phyloP scores from a whole-genome alignment of 1,284 basidiomycete species.

The Earliella scabrosa region DNA sequence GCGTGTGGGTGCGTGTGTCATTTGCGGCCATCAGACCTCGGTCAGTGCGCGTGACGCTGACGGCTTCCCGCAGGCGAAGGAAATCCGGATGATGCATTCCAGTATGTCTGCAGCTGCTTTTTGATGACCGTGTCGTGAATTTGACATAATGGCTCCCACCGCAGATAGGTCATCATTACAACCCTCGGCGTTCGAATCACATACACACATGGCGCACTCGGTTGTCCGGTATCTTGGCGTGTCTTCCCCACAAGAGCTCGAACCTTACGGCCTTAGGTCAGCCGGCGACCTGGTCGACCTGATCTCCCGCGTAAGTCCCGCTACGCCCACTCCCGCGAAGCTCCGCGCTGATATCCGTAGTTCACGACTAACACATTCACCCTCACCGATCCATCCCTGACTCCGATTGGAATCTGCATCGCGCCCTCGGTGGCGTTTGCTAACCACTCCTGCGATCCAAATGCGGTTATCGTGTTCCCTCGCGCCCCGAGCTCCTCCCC shows the following conservation, averaged over 20 bases:
- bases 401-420: conserved; percentile 81
- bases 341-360: conserved; percentile 42
- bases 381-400: conserved; percentile 74
- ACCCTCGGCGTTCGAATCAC: conserved; percentile 53
- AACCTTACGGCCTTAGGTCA: conserved; percentile 57
- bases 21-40: neutral
- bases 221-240: conserved; percentile 70
- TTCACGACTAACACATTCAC: conserved; percentile 91
- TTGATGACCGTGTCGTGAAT: neutral
- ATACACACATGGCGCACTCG: conserved; percentile 72
- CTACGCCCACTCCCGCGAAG: neutral
- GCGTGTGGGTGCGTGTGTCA: conserved; percentile 58
- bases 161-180: conserved; percentile 56
- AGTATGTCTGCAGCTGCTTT: conserved; percentile 50
- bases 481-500: conserved; percentile 39
- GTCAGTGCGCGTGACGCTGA: conserved; percentile 10
- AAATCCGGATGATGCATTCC: conserved; percentile 75
- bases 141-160: neutral
- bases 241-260: conserved; percentile 59
- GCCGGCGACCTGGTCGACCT: conserved; percentile 69
- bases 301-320: conserved; percentile 63
- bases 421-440: conserved; percentile 81
- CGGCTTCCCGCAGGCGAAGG: conserved; percentile 52
- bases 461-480: conserved; percentile 91
- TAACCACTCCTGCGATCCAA: conserved; percentile 93